These are phyloP conservation scores for Podospora appendiculata DNA, from an alignment of 495 filamentous ascomycete genomes.

Conservation along the genomic window DNA sequence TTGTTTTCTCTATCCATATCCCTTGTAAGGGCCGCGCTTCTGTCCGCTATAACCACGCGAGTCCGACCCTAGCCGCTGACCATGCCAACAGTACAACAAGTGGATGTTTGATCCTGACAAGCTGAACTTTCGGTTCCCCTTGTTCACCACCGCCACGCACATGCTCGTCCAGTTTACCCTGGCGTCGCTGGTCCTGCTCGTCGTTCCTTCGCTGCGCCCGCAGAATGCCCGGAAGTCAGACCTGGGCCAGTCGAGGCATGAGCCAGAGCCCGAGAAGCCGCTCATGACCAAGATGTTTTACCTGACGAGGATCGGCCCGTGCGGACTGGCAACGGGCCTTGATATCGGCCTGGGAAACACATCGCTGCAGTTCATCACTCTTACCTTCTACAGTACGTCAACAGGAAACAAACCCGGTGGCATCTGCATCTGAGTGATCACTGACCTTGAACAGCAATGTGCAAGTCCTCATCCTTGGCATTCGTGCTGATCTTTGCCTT, in stretches of 20 bases:
- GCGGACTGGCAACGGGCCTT: slow-evolving; percentile 85
- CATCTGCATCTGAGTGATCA: too few species aligned
- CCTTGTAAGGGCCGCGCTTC: slow-evolving; percentile 53
- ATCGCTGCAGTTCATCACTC: slow-evolving; percentile 86
- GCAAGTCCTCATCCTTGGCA: slow-evolving; percentile 91
- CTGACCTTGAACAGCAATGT: slow-evolving; percentile 62
- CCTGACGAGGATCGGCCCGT: slow-evolving; percentile 84
- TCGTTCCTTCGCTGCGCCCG: slow-evolving; percentile 80
- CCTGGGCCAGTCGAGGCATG: slow-evolving; percentile 40
- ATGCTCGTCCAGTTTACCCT: slow-evolving; percentile 94
- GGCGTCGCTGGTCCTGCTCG: slow-evolving; percentile 68
- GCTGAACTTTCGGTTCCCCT: slow-evolving; percentile 85
- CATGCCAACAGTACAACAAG: slow-evolving; percentile 77
- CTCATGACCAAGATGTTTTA: slow-evolving; percentile 93
- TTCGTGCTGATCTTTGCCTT: slow-evolving; percentile 97
- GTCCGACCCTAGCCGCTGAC: neutral
- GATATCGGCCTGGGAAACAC: slow-evolving; percentile 97
- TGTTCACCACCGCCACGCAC: slow-evolving; percentile 92
- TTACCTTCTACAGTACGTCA: slow-evolving; percentile 87
- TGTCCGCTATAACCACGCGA: neutral
- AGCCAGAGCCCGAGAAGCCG: slow-evolving; percentile 53
- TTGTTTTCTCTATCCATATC: slow-evolving; percentile 91
- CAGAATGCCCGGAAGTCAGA: slow-evolving; percentile 38
- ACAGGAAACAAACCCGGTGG: neutral
- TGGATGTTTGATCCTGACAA: slow-evolving; percentile 95